Base-by-base conservation (phyloP, 2,329 filamentous ascomycete species). In the Fusarium newnesense region DNA sequence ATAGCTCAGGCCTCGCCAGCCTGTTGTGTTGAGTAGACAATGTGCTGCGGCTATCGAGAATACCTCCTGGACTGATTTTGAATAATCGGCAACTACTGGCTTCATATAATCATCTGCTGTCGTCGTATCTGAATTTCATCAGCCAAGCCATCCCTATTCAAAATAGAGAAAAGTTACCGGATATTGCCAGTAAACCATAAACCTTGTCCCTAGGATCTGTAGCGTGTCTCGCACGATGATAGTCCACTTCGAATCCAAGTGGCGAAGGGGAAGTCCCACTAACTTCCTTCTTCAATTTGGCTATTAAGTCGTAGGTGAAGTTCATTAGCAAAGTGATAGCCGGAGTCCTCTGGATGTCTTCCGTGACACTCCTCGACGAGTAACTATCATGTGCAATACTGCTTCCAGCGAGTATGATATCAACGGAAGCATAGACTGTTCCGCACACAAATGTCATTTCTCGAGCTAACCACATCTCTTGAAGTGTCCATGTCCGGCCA, bases 401-500 rank as follows among this genome's bases (percentile, higher is more conserved):
- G 7, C 39, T 61, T 18, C 49, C 59, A 4, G 59, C 39, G 10
- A 61, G 50, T 1, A 61, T 44, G 3, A 30, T 24, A 36, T 57
- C 39, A 1, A 57, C 26, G 1, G 59, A 61, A 26, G 39, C 59
- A 26, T 36, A 42, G 18, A 61, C n/a, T 34, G 18, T 44, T 7
- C 49, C 59, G 12, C 59, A 61, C 13, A 61, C 15, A 24, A 61
- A 57, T n/a, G n/a, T 36, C 59, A 61, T 19, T 15, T 56, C 52
- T n/a, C 39, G 39, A 57, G 59, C 59, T 7, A 61, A 12, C 59
- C 59, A 61, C 59, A 61, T 61, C 49, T 57, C 59, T 15, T 61
- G 59, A 44, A 61, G 59, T 37, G 59, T 61, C 59, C 59, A 61
- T 24, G 59, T 57, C 34, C 59, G 49, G 2, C 49, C 59, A 16